A percentile compares a stretch with the other conserved stretches of the same genome.
Conservation (phyloP, 495 filamentous ascomycete genomes). For the Chaetomidium leptoderma region DNA sequence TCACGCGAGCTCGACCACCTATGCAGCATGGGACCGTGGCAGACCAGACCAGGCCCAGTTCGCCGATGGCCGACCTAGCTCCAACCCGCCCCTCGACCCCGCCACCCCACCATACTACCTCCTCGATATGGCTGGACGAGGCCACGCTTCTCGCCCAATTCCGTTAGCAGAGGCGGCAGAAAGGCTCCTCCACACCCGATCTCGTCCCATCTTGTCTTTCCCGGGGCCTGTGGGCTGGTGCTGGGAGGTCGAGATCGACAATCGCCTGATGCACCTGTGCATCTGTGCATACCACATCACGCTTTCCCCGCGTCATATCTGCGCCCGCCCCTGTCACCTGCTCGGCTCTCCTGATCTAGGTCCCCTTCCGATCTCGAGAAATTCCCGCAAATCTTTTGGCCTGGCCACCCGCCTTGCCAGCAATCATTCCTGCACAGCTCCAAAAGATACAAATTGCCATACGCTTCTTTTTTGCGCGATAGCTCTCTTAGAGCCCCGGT, state of each 20-base stretch:
- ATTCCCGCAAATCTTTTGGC: conserved; percentile 19
- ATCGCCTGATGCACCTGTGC: conserved; percentile 14
- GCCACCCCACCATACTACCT: conserved; percentile 32
- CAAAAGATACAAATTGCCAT: background rate
- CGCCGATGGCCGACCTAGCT: conserved; percentile 17
- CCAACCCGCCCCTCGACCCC: conserved; percentile 22
- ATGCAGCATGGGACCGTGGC: conserved; percentile 11
- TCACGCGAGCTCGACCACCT: conserved; percentile 9
- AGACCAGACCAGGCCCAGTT: conserved; percentile 7
- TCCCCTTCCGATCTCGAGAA: background rate
- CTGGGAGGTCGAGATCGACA: conserved; percentile 10
- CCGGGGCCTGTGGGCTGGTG: conserved; percentile 12
- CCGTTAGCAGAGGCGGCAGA: conserved; percentile 14
- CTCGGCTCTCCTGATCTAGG: background rate
- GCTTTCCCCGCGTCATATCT: conserved; percentile 17
- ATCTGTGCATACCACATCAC: too few species aligned
- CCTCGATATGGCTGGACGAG: conserved; percentile 20
- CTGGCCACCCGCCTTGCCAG: background rate
- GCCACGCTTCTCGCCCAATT: conserved; percentile 24
- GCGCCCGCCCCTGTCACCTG: background rate
- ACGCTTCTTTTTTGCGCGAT: background rate
- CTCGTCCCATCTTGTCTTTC: conserved; percentile 2
- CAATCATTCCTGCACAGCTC: background rate
- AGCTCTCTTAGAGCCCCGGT: background rate
- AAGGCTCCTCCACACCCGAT: background rate